Evolutionary conservation across 148 eudicot genomes (phyloP).

Genomic region (Bassia scoparia): DNA sequence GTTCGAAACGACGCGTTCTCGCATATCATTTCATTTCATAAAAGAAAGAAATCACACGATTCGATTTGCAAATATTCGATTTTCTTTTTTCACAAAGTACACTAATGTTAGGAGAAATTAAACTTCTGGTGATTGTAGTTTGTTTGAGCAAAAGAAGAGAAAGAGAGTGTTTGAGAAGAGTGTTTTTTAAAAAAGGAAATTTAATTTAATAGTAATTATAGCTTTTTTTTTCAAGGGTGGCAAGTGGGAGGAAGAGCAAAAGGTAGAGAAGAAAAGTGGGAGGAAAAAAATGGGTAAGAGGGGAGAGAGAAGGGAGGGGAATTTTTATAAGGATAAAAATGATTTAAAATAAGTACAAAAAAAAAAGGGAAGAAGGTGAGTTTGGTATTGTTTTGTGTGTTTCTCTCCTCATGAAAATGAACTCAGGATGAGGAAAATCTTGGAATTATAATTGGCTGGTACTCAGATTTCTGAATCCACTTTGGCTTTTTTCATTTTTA

Average conservation of each 20-base stretch:
- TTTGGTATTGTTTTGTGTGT: background rate
- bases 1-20: constrained; percentile 31
- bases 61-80: background rate
- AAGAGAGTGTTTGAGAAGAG: background rate
- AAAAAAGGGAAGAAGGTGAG: too few relatives aligned
- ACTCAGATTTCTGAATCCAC: too few relatives aligned
- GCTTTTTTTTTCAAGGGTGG: background rate
- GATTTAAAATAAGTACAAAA: background rate
- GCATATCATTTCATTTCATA: constrained; percentile 14
- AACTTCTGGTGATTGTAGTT: background rate
- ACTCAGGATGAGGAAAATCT: constrained; percentile 24
- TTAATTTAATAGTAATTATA: background rate
- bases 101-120: background rate
- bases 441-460: constrained; percentile 23
- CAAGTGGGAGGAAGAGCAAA: background rate
- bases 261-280: background rate
- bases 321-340: constrained; percentile 14
- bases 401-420: constrained; percentile 4
- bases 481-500: too few relatives aligned
- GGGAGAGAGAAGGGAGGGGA: constrained; percentile 8
- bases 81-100: background rate
- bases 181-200: background rate
- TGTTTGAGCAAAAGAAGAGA: too few relatives aligned
- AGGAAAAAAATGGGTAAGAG: background rate
- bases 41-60: background rate